These are phyloP conservation scores for Leucosporidium yakuticum DNA, from an alignment of 768 basidiomycete genomes.

Conservation along the genomic window DNA sequence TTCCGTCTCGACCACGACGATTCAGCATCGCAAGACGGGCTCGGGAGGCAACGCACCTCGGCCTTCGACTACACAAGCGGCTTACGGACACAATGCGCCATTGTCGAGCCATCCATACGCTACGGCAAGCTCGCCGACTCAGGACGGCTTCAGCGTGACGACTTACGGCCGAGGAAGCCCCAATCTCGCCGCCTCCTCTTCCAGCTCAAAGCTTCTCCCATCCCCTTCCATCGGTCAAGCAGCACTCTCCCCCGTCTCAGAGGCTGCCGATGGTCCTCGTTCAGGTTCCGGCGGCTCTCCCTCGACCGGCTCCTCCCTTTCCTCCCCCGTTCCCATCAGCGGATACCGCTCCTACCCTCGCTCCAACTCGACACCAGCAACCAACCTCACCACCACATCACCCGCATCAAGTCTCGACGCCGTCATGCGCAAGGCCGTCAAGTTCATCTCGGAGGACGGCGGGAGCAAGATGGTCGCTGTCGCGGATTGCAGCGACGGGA, in stretches of 20 bases:
- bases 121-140: constrained; percentile 4
- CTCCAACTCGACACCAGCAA: constrained; percentile 13
- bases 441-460: constrained; percentile 75
- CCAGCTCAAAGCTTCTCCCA: neutral
- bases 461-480: constrained; percentile 69
- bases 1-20: neutral
- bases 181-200: constrained; percentile 3
- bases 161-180: constrained; percentile 4
- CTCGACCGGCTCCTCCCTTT: constrained; percentile 3
- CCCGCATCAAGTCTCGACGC: constrained; percentile 59
- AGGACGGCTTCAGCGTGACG: constrained; percentile 5
- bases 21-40: neutral
- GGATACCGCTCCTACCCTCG: too few species aligned
- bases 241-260: constrained; percentile 6
- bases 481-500: constrained; percentile 64
- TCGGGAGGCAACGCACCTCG: neutral
- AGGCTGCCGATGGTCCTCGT: neutral
- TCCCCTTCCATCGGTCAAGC: constrained; percentile 1
- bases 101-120: constrained; percentile 24
- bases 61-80: neutral
- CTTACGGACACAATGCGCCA: constrained; percentile 13
- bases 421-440: constrained; percentile 74
- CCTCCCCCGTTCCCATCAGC: too few species aligned
- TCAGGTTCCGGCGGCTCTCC: neutral
- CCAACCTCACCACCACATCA: neutral